Conservation (phyloP, 306 rosid genomes). For the Begonia peltatifolia region DNA sequence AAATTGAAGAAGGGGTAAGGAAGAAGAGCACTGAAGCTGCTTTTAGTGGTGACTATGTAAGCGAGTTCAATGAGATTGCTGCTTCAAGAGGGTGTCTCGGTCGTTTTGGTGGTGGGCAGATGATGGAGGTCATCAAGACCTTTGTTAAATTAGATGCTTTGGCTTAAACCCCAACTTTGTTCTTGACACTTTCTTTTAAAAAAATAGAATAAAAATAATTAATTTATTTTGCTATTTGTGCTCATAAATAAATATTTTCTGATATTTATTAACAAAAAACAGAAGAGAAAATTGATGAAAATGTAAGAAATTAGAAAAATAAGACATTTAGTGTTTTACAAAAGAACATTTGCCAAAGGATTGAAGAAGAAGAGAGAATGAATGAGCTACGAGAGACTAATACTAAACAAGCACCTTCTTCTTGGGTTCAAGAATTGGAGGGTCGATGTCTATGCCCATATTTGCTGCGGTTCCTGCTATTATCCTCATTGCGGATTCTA, state of each 20-base stretch:
- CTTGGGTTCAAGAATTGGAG: slow-evolving; percentile 76
- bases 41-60: slow-evolving; percentile 59
- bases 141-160: slow-evolving; percentile 28
- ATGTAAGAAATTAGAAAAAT: too few species aligned
- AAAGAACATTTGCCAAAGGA: too few species aligned
- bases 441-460: slow-evolving; percentile 96
- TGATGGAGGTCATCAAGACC: slow-evolving; percentile 83
- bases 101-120: slow-evolving; percentile 86
- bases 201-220: too few species aligned
- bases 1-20: slow-evolving; percentile 13
- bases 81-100: slow-evolving; percentile 87
- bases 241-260: too few species aligned
- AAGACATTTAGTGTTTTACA: too few species aligned
- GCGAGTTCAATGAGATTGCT: slow-evolving; percentile 49
- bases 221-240: too few species aligned
- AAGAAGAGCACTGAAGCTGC: slow-evolving; percentile 23
- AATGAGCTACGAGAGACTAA: too few species aligned
- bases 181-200: too few species aligned
- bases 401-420: slow-evolving; percentile 32
- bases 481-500: slow-evolving; percentile 93
- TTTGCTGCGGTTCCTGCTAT: slow-evolving; percentile 98
- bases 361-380: too few species aligned
- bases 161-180: background rate
- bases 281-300: too few species aligned
- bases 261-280: too few species aligned